Conservation (phyloP, 192 early-diverging fungal species). For the Podila epigama region DNA sequence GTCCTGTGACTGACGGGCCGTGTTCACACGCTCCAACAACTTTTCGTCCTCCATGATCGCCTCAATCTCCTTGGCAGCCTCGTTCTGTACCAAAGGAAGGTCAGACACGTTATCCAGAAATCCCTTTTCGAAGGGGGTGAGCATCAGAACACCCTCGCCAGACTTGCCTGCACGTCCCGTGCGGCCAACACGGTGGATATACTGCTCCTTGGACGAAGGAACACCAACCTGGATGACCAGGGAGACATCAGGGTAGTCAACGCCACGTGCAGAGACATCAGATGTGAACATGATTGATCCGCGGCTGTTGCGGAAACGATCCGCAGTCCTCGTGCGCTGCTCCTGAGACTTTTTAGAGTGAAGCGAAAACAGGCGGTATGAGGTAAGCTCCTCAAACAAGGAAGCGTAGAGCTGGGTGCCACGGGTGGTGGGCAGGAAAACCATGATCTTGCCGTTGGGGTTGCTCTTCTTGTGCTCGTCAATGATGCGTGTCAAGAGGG, state of each 20-base stretch:
- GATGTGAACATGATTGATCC: conserved; percentile 86
- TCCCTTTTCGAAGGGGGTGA: conserved; percentile 78
- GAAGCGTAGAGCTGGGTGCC: conserved; percentile 68
- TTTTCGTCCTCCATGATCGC: conserved; percentile 40
- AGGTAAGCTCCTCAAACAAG: conserved; percentile 60
- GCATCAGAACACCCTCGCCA: conserved; percentile 85
- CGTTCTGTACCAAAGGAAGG: conserved; percentile 64
- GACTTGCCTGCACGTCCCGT: conserved; percentile 94
- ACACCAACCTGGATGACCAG: conserved; percentile 92
- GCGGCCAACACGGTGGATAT: conserved; percentile 96
- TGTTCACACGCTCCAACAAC: conserved; percentile 15
- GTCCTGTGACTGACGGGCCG: conserved; percentile 52
- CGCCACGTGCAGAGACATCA: conserved; percentile 96
- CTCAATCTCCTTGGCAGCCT: conserved; percentile 44
- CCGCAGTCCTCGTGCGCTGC: conserved; percentile 72
- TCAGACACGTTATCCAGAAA: conserved; percentile 70
- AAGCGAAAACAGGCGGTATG: conserved; percentile 63
- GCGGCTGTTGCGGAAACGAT: conserved; percentile 72
- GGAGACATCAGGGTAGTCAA: conserved; percentile 94
- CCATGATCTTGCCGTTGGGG: conserved; percentile 82
- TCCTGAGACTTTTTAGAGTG: conserved; percentile 85
- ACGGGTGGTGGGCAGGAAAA: conserved; percentile 88
- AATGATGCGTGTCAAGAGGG: conserved; percentile 70
- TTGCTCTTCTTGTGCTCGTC: conserved; percentile 62
- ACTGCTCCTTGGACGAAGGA: conserved; percentile 83